A percentile compares a stretch with the other conserved stretches of the same genome.
Conservation (phyloP, 192 early-diverging fungal genomes). For the Obelidium mucronatum region DNA sequence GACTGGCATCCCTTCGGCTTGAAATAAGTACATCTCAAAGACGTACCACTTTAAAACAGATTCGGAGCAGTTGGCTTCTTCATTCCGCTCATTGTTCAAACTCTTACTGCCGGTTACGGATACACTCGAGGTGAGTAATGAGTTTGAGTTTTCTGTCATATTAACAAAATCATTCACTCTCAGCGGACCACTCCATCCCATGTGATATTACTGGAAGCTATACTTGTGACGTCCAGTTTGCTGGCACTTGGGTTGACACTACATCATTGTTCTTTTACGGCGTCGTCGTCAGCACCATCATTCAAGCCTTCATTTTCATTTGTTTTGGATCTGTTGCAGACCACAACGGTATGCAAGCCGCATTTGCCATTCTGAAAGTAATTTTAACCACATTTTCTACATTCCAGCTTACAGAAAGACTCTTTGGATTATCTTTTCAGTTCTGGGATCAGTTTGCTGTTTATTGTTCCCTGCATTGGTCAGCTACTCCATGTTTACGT, state of each 20-base stretch:
- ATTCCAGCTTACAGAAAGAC: slow-evolving; percentile 14
- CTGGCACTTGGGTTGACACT: slow-evolving; percentile 30
- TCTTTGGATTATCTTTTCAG: slow-evolving; percentile 30
- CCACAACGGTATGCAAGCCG: slow-evolving; percentile 39
- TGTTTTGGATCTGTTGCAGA: slow-evolving; percentile 47
- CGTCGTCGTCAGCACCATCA: slow-evolving; percentile 33
- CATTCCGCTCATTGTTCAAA: slow-evolving; percentile 43
- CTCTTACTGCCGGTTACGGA: slow-evolving; percentile 25
- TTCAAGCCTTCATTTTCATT: slow-evolving; percentile 43
- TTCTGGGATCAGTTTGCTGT: neutral
- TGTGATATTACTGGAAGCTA: slow-evolving; percentile 31
- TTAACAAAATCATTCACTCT: neutral
- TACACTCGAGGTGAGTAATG: slow-evolving; percentile 9
- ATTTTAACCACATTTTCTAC: neutral
- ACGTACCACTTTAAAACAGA: neutral
- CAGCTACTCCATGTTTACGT: neutral
- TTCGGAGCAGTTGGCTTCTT: slow-evolving; percentile 28
- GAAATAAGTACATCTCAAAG: neutral
- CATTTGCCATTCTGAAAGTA: neutral
- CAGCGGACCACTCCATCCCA: slow-evolving; percentile 29
- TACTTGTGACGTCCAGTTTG: slow-evolving; percentile 27
- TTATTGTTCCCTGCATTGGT: slow-evolving; percentile 19
- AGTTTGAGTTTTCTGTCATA: no score
- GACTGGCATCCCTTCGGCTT: neutral
- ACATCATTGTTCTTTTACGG: slow-evolving; percentile 42